These are phyloP conservation scores for Neurospora hispaniola DNA, from an alignment of 495 filamentous ascomycete genomes.

Conservation along the genomic window DNA sequence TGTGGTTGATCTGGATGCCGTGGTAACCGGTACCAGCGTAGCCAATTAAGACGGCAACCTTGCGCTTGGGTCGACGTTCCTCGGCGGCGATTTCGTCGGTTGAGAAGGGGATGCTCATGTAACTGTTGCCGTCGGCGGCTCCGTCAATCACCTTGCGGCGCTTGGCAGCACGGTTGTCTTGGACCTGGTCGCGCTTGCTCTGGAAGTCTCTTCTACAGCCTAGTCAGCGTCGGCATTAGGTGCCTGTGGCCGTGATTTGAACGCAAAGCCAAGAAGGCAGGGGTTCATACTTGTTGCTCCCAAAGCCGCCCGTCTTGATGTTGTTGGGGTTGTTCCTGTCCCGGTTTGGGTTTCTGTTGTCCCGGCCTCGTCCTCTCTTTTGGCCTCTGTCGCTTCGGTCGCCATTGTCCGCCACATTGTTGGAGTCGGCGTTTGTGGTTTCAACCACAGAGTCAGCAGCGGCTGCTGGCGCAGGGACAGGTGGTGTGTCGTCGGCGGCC, in stretches of 20 bases:
- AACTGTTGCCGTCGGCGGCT: constrained; percentile 24
- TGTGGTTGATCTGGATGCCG: constrained; percentile 75
- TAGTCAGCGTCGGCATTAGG: constrained; percentile 23
- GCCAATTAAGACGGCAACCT: constrained; percentile 88
- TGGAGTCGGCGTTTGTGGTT: not conserved
- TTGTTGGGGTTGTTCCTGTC: constrained; percentile 10
- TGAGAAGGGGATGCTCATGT: constrained; percentile 36
- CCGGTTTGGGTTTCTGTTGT: constrained; percentile 9
- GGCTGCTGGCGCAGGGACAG: not conserved
- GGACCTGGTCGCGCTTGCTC: constrained; percentile 55
- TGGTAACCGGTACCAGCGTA: constrained; percentile 97
- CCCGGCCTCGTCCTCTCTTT: constrained; percentile 6
- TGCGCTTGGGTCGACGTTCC: constrained; percentile 79
- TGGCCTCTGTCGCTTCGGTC: not conserved
- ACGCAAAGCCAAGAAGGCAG: not conserved
- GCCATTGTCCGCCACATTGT: constrained; percentile 10
- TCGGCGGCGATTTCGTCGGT: constrained; percentile 75
- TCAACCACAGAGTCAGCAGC: not conserved
- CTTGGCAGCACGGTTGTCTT: constrained; percentile 46
- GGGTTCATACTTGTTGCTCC: constrained; percentile 13
- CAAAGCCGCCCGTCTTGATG: constrained; percentile 13
- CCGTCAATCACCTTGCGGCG: constrained; percentile 36
- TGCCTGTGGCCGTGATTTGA: not conserved
- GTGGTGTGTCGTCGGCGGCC: constrained; percentile 14
- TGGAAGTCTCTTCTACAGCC: constrained; percentile 10